Evolutionary conservation across 495 filamentous ascomycete species (phyloP).

Genomic region (Neurospora sp.): DNA sequence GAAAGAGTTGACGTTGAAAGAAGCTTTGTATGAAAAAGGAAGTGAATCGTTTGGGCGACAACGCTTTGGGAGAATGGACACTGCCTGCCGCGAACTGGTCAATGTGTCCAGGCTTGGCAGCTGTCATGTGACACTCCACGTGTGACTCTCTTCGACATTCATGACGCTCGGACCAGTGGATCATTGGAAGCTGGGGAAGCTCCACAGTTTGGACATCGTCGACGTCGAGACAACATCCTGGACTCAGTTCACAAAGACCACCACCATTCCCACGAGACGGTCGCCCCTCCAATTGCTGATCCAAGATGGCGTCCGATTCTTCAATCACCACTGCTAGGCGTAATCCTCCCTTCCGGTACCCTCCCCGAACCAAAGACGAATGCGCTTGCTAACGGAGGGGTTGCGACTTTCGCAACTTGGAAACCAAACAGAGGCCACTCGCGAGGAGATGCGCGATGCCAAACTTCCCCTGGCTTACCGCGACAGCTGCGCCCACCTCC

Average conservation of each 20-base stretch:
- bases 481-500: constrained; percentile 85
- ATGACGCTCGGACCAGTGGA: background rate
- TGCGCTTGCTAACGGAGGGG: background rate
- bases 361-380: background rate
- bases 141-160: background rate
- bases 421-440: constrained; percentile 49
- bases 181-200: background rate
- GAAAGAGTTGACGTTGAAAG: background rate
- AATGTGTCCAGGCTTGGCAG: background rate
- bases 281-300: constrained; percentile 14
- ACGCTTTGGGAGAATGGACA: background rate
- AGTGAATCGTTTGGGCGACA: background rate
- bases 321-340: constrained; percentile 27
- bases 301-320: constrained; percentile 26
- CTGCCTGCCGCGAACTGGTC: background rate
- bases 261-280: constrained; percentile 18
- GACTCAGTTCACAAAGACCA: constrained; percentile 1
- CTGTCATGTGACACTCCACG: background rate
- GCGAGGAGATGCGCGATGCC: constrained; percentile 87
- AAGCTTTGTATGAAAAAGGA: background rate
- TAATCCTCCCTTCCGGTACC: constrained; percentile 7
- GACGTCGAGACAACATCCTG: background rate
- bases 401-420: background rate
- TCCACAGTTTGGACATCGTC: background rate
- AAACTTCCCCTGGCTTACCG: constrained; percentile 82